Evolutionary conservation across 1,139 yeast genomes (phyloP).

Genomic region (Suhomyces wounanorum): DNA sequence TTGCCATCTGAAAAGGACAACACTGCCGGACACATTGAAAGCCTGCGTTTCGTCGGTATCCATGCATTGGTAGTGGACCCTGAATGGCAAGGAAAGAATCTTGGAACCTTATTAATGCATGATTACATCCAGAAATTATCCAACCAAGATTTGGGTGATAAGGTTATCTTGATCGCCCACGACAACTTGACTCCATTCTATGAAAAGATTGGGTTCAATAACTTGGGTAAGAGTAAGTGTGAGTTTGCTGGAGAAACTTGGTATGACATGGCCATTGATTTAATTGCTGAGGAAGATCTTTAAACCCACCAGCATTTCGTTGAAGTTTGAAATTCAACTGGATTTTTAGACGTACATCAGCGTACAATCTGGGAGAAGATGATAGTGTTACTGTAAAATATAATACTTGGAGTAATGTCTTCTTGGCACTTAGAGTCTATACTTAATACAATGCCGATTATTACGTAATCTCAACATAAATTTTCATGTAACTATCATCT

Average conservation of each 20-base stretch:
- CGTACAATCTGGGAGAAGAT: background rate
- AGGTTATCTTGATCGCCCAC: slow-evolving; percentile 74
- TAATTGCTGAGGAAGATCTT: slow-evolving; percentile 60
- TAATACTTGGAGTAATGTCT: background rate
- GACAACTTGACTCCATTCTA: slow-evolving; percentile 72
- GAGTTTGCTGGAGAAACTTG: slow-evolving; percentile 62
- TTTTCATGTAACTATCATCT: background rate
- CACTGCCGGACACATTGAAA: slow-evolving; percentile 72
- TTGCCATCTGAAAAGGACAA: slow-evolving; percentile 46
- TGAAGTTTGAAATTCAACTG: background rate
- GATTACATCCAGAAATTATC: slow-evolving; percentile 90
- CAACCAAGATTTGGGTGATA: slow-evolving; percentile 83
- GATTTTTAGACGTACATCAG: background rate
- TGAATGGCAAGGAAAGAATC: slow-evolving; percentile 74
- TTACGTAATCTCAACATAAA: slow-evolving; percentile 1
- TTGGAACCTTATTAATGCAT: slow-evolving; percentile 80
- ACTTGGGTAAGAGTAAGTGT: slow-evolving; percentile 62
- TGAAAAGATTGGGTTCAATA: slow-evolving; percentile 73
- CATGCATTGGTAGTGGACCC: slow-evolving; percentile 83
- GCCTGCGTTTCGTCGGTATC: slow-evolving; percentile 72
- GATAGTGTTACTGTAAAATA: background rate
- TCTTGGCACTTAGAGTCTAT: background rate
- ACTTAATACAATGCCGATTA: background rate
- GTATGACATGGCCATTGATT: slow-evolving; percentile 65
- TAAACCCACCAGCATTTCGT: background rate